A percentile compares a stretch with the other conserved stretches of the same genome.
phyloP scores from a whole-genome alignment of 2,329 filamentous ascomycete genomes.

The Tolypocladium ophioglossoides region DNA sequence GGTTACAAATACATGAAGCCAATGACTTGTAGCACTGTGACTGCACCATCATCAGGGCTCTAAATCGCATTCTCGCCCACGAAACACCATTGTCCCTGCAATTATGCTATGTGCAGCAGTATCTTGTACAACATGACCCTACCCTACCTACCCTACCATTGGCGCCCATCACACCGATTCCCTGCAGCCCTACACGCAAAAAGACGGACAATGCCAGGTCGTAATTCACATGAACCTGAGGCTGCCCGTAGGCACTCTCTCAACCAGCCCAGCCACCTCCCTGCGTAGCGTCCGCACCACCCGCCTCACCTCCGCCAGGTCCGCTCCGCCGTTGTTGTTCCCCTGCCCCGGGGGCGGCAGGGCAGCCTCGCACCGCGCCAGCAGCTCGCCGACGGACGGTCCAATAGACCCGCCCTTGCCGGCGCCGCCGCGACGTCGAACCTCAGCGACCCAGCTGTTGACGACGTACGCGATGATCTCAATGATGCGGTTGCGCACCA shows the following conservation, averaged over 20 bases:
- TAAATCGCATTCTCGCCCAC: not conserved
- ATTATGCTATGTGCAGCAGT: slow-evolving; percentile 5
- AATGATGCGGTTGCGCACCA: slow-evolving; percentile 36
- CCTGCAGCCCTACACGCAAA: not conserved
- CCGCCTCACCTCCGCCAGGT: slow-evolving; percentile 32
- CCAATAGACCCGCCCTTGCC: slow-evolving; percentile 28
- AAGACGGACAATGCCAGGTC: not conserved
- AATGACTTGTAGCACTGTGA: too few relatives aligned
- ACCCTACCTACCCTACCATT: not conserved
- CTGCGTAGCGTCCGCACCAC: slow-evolving; percentile 31
- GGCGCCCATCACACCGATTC: not conserved
- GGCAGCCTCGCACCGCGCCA: slow-evolving; percentile 37
- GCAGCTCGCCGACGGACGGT: slow-evolving; percentile 36
- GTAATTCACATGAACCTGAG: slow-evolving; percentile 32
- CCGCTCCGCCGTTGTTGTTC: slow-evolving; percentile 33
- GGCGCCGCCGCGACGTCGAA: slow-evolving; percentile 34
- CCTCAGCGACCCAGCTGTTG: slow-evolving; percentile 37
- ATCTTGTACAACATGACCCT: slow-evolving; percentile 1
- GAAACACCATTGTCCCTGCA: not conserved
- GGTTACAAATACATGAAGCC: too few relatives aligned
- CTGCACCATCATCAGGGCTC: not conserved
- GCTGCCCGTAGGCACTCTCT: slow-evolving; percentile 29
- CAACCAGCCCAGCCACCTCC: slow-evolving; percentile 32
- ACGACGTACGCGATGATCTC: slow-evolving; percentile 43
- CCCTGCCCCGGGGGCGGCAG: slow-evolving; percentile 28